Conservation (phyloP, 805 yeast species). For the Teunomyces kruisii region DNA sequence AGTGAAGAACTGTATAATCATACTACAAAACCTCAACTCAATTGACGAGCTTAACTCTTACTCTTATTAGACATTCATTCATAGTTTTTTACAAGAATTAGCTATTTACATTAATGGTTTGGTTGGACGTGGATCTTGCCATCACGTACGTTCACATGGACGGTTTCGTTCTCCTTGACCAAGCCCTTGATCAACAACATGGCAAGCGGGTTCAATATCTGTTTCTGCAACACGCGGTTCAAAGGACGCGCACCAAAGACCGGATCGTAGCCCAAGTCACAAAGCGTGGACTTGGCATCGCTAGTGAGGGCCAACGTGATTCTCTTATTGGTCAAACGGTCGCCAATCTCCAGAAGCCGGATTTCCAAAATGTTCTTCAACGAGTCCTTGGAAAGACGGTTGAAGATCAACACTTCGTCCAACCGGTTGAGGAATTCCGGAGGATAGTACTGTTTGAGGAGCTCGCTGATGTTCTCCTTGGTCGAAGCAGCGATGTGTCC, state of each 20-base stretch:
- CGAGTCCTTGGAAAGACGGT: slow-evolving; percentile 77
- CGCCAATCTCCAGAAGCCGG: slow-evolving; percentile 77
- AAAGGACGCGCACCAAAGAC: slow-evolving; percentile 95
- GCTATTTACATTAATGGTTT: slow-evolving; percentile 22
- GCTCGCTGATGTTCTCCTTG: slow-evolving; percentile 60
- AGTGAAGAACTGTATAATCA: too few relatives aligned
- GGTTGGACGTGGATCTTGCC: slow-evolving; percentile 28
- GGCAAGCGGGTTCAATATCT: slow-evolving; percentile 87
- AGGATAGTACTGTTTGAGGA: slow-evolving; percentile 73
- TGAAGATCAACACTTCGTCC: slow-evolving; percentile 92
- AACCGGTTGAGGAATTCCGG: slow-evolving; percentile 95
- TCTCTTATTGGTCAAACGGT: slow-evolving; percentile 74
- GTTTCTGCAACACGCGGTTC: slow-evolving; percentile 83
- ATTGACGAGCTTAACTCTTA: too few relatives aligned
- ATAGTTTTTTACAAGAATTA: background rate
- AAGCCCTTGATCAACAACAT: slow-evolving; percentile 76
- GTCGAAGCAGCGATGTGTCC: slow-evolving; percentile 57
- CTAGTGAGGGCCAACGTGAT: slow-evolving; percentile 57
- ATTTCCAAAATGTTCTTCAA: slow-evolving; percentile 81
- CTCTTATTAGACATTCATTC: too few relatives aligned
- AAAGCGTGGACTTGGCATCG: slow-evolving; percentile 74
- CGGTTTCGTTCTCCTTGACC: slow-evolving; percentile 43
- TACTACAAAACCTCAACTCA: too few relatives aligned
- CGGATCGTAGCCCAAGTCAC: slow-evolving; percentile 86
- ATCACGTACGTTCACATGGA: slow-evolving; percentile 25